phyloP scores from a whole-genome alignment of 139 green algal species.

The Ettlia oleoabundans region DNA sequence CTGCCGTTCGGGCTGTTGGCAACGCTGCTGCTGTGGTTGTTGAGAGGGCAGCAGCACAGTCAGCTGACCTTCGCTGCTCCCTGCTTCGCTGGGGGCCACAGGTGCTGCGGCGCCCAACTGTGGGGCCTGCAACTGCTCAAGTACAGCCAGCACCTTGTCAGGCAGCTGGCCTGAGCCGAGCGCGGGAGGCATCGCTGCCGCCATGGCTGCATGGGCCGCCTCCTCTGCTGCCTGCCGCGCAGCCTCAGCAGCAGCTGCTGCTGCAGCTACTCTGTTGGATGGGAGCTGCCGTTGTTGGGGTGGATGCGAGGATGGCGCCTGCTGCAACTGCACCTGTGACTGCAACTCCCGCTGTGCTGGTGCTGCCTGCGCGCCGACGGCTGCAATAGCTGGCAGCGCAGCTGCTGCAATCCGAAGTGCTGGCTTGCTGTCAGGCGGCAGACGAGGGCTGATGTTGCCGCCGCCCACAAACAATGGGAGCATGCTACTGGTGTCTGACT shows the following conservation, averaged over 20 bases:
- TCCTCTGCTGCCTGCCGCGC: constrained; percentile 1
- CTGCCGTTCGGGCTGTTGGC: neutral
- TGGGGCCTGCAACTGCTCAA: neutral
- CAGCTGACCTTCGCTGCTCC: neutral
- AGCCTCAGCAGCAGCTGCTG: neutral
- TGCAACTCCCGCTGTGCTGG: neutral
- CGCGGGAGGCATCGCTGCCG: neutral
- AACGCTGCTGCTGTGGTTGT: neutral
- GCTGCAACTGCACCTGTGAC: too few relatives aligned
- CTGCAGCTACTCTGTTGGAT: neutral
- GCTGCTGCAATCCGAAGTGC: neutral
- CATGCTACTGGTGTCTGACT: neutral
- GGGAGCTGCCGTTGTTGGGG: too few relatives aligned
- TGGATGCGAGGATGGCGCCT: too few relatives aligned
- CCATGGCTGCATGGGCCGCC: neutral
- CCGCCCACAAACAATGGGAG: constrained; percentile 13
- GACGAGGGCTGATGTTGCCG: constrained; percentile 14
- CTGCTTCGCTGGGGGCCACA: neutral
- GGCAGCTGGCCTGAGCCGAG: neutral
- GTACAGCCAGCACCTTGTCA: neutral
- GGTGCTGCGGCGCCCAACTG: neutral
- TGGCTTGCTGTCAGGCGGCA: neutral
- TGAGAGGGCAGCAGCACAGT: neutral
- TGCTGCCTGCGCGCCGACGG: neutral
- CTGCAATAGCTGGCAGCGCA: neutral